Evolutionary conservation across 345 rosid species (phyloP), one percentile per base, ranked within the genome.

Genomic region (Acer campestre): DNA sequence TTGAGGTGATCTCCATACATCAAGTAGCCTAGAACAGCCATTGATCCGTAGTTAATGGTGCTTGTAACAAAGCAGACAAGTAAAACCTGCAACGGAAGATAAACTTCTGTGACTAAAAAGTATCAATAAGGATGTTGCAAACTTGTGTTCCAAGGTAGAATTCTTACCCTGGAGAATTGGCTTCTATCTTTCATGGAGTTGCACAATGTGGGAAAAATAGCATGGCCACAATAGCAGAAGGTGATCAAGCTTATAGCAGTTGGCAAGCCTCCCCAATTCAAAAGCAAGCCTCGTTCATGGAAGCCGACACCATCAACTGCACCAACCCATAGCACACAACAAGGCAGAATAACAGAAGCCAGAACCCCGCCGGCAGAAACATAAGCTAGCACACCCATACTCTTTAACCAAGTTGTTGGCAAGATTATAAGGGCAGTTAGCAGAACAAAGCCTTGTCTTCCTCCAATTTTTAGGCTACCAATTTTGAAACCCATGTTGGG

Each of bases 391-490:
- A 86, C 59, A 0, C 88, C 90, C 72, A 92, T 71, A 80, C 88
- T 88, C 85, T 81, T 87, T 53, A 92, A 61, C 96, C 96, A 92
- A 49, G 96, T 89, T 22, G 94, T 88, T 13, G 96, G 96, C 76
- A 89, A 29, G 38, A 92, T 81, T 38, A 88, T 11, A 1, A 92
- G 85, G 23, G 89, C 83, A 44, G 86, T 56, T 7, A 92, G 76
- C 77, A 90, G 76, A 18, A 92, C 84, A 80, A 90, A 92, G 3
- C 83, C 90, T 67, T 86, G 86, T 72, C 77, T 92, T 17, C 92
- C 94, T 14, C 82, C 78, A 51, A 92, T 61, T 31, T 78, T 82
- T 16, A 84, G 44, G 25, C 88, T 79, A 6, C 59, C 87, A 3
- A 90, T 20, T 46, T 61, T 63, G 68, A 92, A 79, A 12, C 35